Conservation (phyloP, 768 basidiomycete species). For the Russula olivacea region DNA sequence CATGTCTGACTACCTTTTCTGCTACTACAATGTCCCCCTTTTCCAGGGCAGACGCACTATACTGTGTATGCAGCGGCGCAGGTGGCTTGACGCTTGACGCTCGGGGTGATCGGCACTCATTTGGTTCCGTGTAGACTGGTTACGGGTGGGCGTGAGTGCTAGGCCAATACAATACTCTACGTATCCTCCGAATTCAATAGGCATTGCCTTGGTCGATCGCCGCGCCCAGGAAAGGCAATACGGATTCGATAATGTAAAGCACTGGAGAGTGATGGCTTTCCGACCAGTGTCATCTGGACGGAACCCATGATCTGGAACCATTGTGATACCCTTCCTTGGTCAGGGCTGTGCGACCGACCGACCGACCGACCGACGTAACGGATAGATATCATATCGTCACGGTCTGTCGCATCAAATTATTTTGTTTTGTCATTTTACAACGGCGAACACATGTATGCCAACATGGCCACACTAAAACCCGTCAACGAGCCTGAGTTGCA, state of each 20-base stretch:
- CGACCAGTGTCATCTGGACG: not conserved
- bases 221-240: not conserved
- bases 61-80: not conserved
- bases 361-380: not conserved
- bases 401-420: not conserved
- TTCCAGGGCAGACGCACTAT: not conserved
- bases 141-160: not conserved
- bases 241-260: not conserved
- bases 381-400: not conserved
- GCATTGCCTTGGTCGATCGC: not conserved
- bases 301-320: not conserved
- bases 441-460: not conserved
- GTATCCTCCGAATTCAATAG: constrained; percentile 5
- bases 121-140: not conserved
- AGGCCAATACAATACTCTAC: not conserved
- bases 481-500: constrained; percentile 2
- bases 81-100: not conserved
- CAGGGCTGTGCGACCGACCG: not conserved
- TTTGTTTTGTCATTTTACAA: not conserved
- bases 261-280: not conserved
- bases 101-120: constrained; percentile 5
- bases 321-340: not conserved
- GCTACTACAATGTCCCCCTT: not conserved
- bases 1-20: not conserved
- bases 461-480: constrained; percentile 11